Evolutionary conservation across 2,329 filamentous ascomycete genomes (phyloP).

Genomic region (Xylogone sp.): DNA sequence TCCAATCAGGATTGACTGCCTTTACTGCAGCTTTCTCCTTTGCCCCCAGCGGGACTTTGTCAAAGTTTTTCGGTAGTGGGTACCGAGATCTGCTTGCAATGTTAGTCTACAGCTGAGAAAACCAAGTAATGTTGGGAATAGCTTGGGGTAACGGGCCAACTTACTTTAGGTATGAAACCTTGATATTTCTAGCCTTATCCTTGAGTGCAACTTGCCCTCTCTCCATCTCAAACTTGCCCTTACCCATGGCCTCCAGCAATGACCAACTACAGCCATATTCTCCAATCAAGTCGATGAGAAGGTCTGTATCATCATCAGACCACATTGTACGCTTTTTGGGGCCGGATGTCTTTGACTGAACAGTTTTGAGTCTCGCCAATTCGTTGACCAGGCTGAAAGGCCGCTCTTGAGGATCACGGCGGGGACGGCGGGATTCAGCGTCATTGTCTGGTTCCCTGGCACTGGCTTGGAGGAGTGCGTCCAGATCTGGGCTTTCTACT

Average conservation of each 20-base stretch:
- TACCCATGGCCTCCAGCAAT: constrained; percentile 35
- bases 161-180: constrained; percentile 39
- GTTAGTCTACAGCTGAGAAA: background rate
- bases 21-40: constrained; percentile 33
- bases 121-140: background rate
- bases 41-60: constrained; percentile 36
- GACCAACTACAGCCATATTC: constrained; percentile 42
- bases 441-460: constrained; percentile 1
- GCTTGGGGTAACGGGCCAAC: constrained; percentile 10
- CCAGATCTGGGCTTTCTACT: constrained; percentile 3
- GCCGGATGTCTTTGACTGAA: constrained; percentile 14
- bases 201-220: constrained; percentile 48
- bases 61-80: constrained; percentile 39
- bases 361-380: background rate
- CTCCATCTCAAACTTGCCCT: constrained; percentile 25
- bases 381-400: background rate
- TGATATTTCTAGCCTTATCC: constrained; percentile 51
- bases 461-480: constrained; percentile 17
- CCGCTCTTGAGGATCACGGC: background rate
- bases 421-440: constrained; percentile 15
- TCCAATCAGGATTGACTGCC: constrained; percentile 14
- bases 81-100: constrained; percentile 21
- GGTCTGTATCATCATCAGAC: constrained; percentile 34
- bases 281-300: constrained; percentile 46
- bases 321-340: constrained; percentile 25